These are phyloP conservation scores for Butyriboletus loyo DNA, from an alignment of 768 basidiomycete genomes.

Conservation along the genomic window DNA sequence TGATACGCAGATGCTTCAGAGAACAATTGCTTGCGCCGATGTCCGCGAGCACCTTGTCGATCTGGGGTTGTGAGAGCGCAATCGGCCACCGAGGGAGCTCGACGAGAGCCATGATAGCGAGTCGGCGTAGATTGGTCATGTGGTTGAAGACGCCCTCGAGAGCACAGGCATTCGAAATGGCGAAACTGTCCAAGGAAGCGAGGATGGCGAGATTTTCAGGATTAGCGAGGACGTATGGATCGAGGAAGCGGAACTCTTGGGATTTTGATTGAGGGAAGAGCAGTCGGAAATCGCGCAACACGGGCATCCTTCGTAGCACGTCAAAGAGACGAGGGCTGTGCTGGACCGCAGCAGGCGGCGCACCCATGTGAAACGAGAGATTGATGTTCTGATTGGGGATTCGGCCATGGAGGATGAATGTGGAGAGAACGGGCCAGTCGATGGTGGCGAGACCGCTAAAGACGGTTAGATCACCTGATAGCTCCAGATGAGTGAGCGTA, in stretches of 20 bases:
- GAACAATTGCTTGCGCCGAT: slow-evolving; percentile 31
- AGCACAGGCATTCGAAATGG: slow-evolving; percentile 34
- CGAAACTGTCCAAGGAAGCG: slow-evolving; percentile 34
- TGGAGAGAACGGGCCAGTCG: slow-evolving; percentile 30
- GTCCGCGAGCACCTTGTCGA: slow-evolving; percentile 29
- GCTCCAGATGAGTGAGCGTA: slow-evolving; percentile 29
- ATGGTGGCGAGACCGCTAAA: slow-evolving; percentile 28
- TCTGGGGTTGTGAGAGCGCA: slow-evolving; percentile 32
- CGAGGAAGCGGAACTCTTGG: slow-evolving; percentile 28
- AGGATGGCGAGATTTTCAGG: slow-evolving; percentile 26
- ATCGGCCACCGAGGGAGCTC: slow-evolving; percentile 37
- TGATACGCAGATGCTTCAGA: slow-evolving; percentile 33
- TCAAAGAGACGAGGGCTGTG: slow-evolving; percentile 23
- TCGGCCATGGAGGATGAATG: slow-evolving; percentile 32
- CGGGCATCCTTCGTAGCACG: slow-evolving; percentile 30
- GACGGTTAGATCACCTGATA: slow-evolving; percentile 29
- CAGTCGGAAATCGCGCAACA: slow-evolving; percentile 29
- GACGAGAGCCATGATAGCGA: slow-evolving; percentile 33
- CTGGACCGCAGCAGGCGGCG: not conserved
- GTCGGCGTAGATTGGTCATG: slow-evolving; percentile 26
- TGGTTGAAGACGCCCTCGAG: slow-evolving; percentile 30
- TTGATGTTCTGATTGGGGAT: slow-evolving; percentile 16
- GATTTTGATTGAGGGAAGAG: slow-evolving; percentile 30
- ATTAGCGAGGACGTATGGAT: slow-evolving; percentile 16
- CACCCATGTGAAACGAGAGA: slow-evolving; percentile 15